These are phyloP conservation scores for Penicillium canariense DNA, from an alignment of 495 filamentous ascomycete species.

Conservation along the genomic window DNA sequence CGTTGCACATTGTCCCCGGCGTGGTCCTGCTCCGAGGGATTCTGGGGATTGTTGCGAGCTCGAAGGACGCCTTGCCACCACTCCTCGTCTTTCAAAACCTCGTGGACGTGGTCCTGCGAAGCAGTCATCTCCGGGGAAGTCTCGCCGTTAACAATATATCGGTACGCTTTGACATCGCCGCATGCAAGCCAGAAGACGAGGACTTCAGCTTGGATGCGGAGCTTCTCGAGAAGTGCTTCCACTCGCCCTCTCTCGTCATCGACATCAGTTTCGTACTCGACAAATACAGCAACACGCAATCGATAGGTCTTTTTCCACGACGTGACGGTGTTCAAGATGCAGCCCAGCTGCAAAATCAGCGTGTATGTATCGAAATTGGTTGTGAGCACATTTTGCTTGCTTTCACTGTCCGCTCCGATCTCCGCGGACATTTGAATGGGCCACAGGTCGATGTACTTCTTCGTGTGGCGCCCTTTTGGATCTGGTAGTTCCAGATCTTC, in stretches of 20 bases:
- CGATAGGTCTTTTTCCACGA: slow-evolving; percentile 76
- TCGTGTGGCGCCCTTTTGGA: slow-evolving; percentile 52
- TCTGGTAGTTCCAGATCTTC: slow-evolving; percentile 69
- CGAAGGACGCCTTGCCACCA: slow-evolving; percentile 82
- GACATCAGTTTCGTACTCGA: slow-evolving; percentile 84
- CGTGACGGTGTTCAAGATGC: slow-evolving; percentile 78
- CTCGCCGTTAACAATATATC: slow-evolving; percentile 73
- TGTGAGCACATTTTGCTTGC: slow-evolving; percentile 67
- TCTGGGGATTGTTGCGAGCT: slow-evolving; percentile 45
- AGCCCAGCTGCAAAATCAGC: slow-evolving; percentile 80
- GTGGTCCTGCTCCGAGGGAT: slow-evolving; percentile 16
- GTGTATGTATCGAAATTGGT: slow-evolving; percentile 95
- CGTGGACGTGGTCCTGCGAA: slow-evolving; percentile 52
- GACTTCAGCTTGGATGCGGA: slow-evolving; percentile 77
- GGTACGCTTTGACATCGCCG: slow-evolving; percentile 69
- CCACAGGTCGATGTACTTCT: slow-evolving; percentile 87
- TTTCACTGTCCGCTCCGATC: slow-evolving; percentile 59
- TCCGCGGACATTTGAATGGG: slow-evolving; percentile 84
- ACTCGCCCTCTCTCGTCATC: slow-evolving; percentile 74
- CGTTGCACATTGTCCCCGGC: slow-evolving; percentile 18
- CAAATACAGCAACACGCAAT: slow-evolving; percentile 78
- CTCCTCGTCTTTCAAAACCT: slow-evolving; percentile 62
- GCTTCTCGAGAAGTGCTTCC: slow-evolving; percentile 70
- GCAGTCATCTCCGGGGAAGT: slow-evolving; percentile 39
- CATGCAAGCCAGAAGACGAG: slow-evolving; percentile 79